Percentiles rank a stretch among this genome's conserved stretches.
Evolutionary conservation across 139 green algal genomes (phyloP).

Genomic region (Tetraselmis striata): DNA sequence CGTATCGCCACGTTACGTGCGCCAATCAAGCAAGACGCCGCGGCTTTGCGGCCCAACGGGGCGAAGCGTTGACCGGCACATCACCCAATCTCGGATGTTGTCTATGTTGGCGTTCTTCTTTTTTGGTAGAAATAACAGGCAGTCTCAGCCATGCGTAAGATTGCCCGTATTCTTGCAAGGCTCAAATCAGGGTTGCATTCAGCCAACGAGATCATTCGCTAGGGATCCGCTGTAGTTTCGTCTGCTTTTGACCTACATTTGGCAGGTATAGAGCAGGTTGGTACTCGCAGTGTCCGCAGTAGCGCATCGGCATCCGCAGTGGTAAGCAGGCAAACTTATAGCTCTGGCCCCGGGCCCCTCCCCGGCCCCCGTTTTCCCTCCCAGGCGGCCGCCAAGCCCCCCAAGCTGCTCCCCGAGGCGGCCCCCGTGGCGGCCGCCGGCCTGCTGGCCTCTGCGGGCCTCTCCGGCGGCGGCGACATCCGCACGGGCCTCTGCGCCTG

Average conservation of each 20-base stretch:
- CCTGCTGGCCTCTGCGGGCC: background rate
- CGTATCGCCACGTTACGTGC: too few relatives aligned
- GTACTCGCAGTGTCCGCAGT: too few relatives aligned
- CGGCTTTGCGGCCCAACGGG: background rate
- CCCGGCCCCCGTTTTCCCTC: background rate
- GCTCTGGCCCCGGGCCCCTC: background rate
- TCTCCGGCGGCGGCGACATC: background rate
- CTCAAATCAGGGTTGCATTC: background rate
- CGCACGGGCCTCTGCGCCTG: background rate
- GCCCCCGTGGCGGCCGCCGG: background rate
- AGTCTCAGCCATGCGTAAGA: too few relatives aligned
- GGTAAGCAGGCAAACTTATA: background rate
- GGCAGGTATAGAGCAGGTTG: too few relatives aligned
- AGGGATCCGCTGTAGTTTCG: background rate
- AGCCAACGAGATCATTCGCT: background rate
- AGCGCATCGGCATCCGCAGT: too few relatives aligned
- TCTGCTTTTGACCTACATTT: too few relatives aligned
- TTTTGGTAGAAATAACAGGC: too few relatives aligned
- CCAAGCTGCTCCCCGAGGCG: background rate
- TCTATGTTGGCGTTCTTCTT: background rate
- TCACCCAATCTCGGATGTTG: background rate
- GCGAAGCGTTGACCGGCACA: background rate
- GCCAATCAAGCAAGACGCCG: too few relatives aligned
- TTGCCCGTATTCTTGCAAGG: background rate
- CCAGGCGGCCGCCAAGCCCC: background rate